Evolutionary conservation across 202 grass and related monocot species (phyloP).

Genomic region (Musa balbisiana): DNA sequence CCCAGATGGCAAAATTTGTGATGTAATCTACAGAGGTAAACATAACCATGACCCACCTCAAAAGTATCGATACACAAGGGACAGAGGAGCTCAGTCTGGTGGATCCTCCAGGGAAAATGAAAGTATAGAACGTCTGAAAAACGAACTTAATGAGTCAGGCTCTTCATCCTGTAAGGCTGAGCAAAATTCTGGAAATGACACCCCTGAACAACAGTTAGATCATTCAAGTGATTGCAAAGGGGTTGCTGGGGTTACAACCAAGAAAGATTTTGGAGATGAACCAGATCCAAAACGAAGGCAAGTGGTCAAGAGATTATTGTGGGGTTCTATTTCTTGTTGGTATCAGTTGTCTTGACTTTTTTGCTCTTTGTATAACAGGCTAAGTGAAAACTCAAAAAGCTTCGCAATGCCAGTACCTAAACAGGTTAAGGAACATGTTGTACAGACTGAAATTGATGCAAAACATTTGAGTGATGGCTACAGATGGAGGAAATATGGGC

Average conservation of each 20-base stretch:
- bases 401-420: conserved; percentile 50
- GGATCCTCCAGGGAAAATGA: conserved; percentile 37
- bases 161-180: conserved; percentile 38
- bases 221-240: conserved; percentile 98
- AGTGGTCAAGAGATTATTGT: conserved; percentile 1
- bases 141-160: conserved; percentile 46
- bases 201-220: conserved; percentile 68
- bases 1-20: conserved; percentile 59
- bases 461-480: conserved; percentile 83
- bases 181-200: conserved; percentile 34
- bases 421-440: conserved; percentile 77
- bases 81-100: conserved; percentile 42
- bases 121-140: conserved; percentile 47
- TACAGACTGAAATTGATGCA: conserved; percentile 47
- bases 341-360: conserved; percentile 33
- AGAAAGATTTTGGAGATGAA: conserved; percentile 49
- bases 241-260: conserved; percentile 51
- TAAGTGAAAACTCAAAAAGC: conserved; percentile 36
- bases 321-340: not conserved
- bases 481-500: conserved; percentile 97
- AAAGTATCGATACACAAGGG: conserved; percentile 67
- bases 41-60: conserved; percentile 89
- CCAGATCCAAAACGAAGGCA: conserved; percentile 68
- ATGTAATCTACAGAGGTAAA: conserved; percentile 77
- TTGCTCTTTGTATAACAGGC: conserved; percentile 39